phyloP scores from a whole-genome alignment of 2,329 filamentous ascomycete species.

The Pseudogymnoascus sp. region DNA sequence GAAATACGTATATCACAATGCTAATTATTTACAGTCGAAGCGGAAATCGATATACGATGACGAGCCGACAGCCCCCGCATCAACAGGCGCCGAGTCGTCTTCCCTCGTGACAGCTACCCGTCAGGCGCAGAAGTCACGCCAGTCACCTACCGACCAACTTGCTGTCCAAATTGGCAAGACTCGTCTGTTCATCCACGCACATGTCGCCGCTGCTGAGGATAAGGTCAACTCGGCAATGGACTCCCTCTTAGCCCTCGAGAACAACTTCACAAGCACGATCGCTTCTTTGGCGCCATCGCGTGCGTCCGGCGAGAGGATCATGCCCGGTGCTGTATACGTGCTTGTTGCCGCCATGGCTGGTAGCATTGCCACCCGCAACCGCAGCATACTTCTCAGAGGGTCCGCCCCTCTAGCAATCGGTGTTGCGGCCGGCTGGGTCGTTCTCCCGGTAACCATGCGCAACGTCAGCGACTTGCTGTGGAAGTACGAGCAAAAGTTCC shows the following conservation, averaged over 20 bases:
- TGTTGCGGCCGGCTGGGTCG: conserved; percentile 72
- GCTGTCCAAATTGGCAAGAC: conserved; percentile 73
- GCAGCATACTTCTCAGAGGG: conserved; percentile 75
- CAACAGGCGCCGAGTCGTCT: conserved; percentile 22
- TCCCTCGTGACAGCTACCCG: conserved; percentile 35
- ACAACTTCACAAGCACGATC: conserved; percentile 81
- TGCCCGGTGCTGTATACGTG: conserved; percentile 88
- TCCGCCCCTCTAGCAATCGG: conserved; percentile 73
- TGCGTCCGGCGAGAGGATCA: conserved; percentile 78
- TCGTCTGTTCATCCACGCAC: conserved; percentile 72
- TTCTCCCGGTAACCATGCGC: conserved; percentile 82
- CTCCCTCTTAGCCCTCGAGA: conserved; percentile 75
- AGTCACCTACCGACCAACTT: conserved; percentile 75
- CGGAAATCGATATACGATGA: conserved; percentile 76
- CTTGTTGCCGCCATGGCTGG: conserved; percentile 93
- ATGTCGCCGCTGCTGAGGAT: conserved; percentile 70
- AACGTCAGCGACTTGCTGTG: conserved; percentile 83
- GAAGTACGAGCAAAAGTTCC: conserved; percentile 88
- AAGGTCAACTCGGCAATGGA: conserved; percentile 77
- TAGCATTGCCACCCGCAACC: conserved; percentile 82
- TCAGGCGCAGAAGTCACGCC: conserved; percentile 29
- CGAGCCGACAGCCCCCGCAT: conserved; percentile 37
- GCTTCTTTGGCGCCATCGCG: conserved; percentile 81
- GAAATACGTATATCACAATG: neutral
- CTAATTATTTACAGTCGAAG: conserved; percentile 35